phyloP scores from a whole-genome alignment of 116 monocot species.

The Papilionanthe hybrid region DNA sequence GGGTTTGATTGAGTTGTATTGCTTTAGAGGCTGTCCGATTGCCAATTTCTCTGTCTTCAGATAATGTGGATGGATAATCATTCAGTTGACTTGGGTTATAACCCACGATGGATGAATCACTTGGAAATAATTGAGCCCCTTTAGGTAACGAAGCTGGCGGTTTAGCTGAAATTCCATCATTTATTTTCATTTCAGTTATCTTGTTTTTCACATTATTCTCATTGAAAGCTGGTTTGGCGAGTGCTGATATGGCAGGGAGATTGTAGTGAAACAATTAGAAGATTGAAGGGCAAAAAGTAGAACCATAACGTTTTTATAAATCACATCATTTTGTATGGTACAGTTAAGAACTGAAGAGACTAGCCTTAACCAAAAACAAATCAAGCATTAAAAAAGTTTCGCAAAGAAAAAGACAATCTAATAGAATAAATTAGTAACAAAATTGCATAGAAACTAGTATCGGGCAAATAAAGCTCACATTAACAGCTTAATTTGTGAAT shows the following conservation, averaged over 20 bases:
- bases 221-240: slow-evolving; percentile 14
- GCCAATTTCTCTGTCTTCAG: not conserved
- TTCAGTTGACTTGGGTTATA: not conserved
- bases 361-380: not conserved
- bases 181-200: not conserved
- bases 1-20: slow-evolving; percentile 8
- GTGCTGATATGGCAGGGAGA: not conserved
- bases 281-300: not conserved
- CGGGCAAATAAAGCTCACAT: slow-evolving; percentile 1
- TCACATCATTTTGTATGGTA: not conserved
- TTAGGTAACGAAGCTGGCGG: not conserved
- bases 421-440: not conserved
- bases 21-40: slow-evolving; percentile 5
- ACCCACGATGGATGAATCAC: not conserved
- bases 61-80: not conserved
- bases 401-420: not conserved
- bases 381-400: not conserved
- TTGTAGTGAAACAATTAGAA: not conserved
- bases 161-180: slow-evolving; percentile 12
- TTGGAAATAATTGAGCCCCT: not conserved
- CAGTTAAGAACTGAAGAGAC: not conserved
- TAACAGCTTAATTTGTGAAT: not conserved
- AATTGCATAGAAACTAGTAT: not conserved
- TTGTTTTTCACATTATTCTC: slow-evolving; percentile 16
- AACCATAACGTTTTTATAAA: not conserved